Base-by-base conservation (phyloP, 1,139 yeast genomes). In the Hansenula lynferdii region DNA sequence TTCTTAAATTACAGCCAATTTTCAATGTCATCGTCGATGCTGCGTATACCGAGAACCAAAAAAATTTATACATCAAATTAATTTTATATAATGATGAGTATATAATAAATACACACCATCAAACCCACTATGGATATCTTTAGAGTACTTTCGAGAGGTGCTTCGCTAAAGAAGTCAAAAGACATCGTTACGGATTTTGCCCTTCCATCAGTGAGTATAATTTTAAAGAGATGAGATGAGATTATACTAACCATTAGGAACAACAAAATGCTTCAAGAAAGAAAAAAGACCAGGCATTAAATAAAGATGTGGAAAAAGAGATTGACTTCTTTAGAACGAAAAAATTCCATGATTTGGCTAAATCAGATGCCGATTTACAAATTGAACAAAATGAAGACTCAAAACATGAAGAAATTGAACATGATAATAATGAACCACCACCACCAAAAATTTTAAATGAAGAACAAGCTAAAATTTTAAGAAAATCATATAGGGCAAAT, bases 121-220 rank as follows among this genome's bases (percentile, higher is more conserved):
- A n/a, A n/a, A n/a, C n/a, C n/a, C n/a, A n/a, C n/a, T n/a, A 90
- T 92, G 98, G 98, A 92, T 65, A 83, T 90, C 48, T 90, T 92
- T 59, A 72, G 87, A 53, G 80, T 92, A 5, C 71, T 92, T 36
- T 72, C 89, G 1, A 70, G 97, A 56, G 97, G 97, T 17, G 96
- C 97, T 0, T 71, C 80, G 18, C 65, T 90, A 38, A 80, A 79
- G 56, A 79, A 80, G 56, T 61, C 71, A 30, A 74, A 69, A 50
- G 61, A 35, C 54, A 14, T 60, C 59, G 22, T 56, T 64, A 30
- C 75, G 0, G 80, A 75, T 49, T 75, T 67, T 45, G 56, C 78
- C 2, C 53, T 67, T 28, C 71, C 78, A 2, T 52, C 64, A 41
- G 49, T 51, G 39, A 45, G 46, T 24, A 16, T 15, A 9, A 12